A percentile compares a stretch with the other conserved stretches of the same genome.
phyloP scores from a whole-genome alignment of 1,284 basidiomycete species.

The Hymenochaete sp. region DNA sequence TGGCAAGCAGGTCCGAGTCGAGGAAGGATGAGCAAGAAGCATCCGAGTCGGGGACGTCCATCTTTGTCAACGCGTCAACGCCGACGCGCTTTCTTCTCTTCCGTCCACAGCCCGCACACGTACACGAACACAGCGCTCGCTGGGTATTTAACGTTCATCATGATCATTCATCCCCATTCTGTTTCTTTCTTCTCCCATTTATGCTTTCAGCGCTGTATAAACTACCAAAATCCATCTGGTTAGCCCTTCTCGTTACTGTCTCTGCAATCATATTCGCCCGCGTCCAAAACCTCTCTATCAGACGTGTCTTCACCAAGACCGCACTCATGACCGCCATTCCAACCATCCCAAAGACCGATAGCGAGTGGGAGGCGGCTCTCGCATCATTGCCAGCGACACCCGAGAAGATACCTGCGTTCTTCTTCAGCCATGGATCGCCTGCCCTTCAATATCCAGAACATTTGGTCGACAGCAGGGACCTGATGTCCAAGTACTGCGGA shows the following conservation, averaged over 20 bases:
- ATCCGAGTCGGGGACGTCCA: slow-evolving; percentile 12
- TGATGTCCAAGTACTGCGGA: slow-evolving; percentile 33
- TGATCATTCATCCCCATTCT: no score
- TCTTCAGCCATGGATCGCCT: slow-evolving; percentile 66
- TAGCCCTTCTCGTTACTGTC: no score
- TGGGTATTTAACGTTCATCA: no score
- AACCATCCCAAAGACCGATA: slow-evolving; percentile 29
- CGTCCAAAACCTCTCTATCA: no score
- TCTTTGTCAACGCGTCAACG: no score
- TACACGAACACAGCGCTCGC: no score
- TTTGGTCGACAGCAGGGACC: slow-evolving; percentile 19
- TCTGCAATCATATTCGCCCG: no score
- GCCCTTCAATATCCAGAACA: slow-evolving; percentile 36
- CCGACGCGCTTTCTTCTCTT: no score
- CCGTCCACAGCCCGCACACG: no score
- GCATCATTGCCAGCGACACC: slow-evolving; percentile 51
- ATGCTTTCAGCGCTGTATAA: no score
- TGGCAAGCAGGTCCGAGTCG: neutral
- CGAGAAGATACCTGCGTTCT: slow-evolving; percentile 61
- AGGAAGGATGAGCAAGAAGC: neutral
- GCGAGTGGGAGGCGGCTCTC: slow-evolving; percentile 50
- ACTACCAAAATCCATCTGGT: no score
- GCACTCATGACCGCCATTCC: slow-evolving; percentile 1
- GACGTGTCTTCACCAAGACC: neutral
- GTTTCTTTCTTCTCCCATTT: no score